Conservation (phyloP, 1,139 yeast genomes). For the Hyphopichia buzzinii region DNA sequence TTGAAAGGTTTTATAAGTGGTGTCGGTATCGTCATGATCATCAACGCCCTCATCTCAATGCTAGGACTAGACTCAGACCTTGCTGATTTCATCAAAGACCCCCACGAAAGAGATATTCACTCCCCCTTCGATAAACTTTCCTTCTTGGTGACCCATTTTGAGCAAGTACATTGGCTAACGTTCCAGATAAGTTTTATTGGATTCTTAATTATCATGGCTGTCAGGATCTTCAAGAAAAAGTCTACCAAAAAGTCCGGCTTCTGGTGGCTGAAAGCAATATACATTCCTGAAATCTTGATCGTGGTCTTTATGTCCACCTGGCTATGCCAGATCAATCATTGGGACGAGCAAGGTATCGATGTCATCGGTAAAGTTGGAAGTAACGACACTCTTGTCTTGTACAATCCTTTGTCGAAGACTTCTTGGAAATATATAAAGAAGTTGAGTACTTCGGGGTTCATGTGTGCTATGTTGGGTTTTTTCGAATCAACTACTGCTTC, state of each 20-base stretch:
- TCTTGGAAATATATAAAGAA: conserved; percentile 35
- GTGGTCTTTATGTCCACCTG: conserved; percentile 66
- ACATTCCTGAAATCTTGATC: conserved; percentile 79
- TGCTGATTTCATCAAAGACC: conserved; percentile 31
- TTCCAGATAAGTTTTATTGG: conserved; percentile 50
- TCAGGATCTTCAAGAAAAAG: conserved; percentile 43
- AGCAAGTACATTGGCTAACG: conserved; percentile 51
- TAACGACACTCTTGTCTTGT: conserved; percentile 22
- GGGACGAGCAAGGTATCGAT: conserved; percentile 59
- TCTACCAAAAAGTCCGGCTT: conserved; percentile 11
- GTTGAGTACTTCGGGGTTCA: conserved; percentile 58
- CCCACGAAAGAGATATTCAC: conserved; percentile 55
- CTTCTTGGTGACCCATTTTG: conserved; percentile 46
- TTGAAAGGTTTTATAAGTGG: conserved; percentile 89
- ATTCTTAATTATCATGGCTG: conserved; percentile 39
- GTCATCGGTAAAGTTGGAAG: conserved; percentile 65
- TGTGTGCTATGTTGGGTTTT: conserved; percentile 85
- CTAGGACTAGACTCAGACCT: conserved; percentile 57
- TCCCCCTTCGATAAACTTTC: conserved; percentile 71
- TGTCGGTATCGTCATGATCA: conserved; percentile 87
- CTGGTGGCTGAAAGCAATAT: conserved; percentile 29
- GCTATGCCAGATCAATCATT: conserved; percentile 51
- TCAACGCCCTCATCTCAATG: conserved; percentile 72
- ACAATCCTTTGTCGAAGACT: conserved; percentile 32
- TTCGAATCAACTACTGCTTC: conserved; percentile 95